A percentile compares a stretch with the other conserved stretches of the same genome.
Evolutionary conservation across 306 rosid genomes (phyloP).

Genomic region (Geum urbanum): DNA sequence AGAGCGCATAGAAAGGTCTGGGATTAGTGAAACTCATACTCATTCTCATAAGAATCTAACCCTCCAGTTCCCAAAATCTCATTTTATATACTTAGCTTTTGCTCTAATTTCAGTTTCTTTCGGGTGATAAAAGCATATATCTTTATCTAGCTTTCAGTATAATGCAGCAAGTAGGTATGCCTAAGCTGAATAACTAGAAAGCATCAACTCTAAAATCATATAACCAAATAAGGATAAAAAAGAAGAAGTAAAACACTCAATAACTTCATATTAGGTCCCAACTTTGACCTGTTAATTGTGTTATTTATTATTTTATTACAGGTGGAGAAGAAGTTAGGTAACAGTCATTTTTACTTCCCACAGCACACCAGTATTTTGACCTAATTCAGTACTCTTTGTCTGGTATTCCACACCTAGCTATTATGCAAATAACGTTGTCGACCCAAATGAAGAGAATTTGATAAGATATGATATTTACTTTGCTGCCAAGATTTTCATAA

Average conservation of each 20-base stretch:
- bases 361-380: conserved; percentile 19
- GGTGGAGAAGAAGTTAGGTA: conserved; percentile 31
- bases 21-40: conserved; percentile 7
- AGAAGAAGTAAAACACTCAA: background rate
- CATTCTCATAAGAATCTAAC: conserved; percentile 7
- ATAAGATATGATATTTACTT: conserved; percentile 6
- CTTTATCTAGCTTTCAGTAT: background rate
- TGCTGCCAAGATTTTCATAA: background rate
- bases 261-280: conserved; percentile 1
- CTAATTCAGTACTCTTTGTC: conserved; percentile 11
- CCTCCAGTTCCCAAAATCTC: conserved; percentile 19
- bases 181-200: conserved; percentile 5
- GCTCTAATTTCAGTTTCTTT: conserved; percentile 4
- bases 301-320: conserved; percentile 2
- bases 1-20: background rate
- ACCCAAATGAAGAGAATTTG: conserved; percentile 7
- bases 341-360: conserved; percentile 31
- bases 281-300: conserved; percentile 12
- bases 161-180: conserved; percentile 4
- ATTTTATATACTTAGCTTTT: background rate
- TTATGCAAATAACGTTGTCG: conserved; percentile 18
- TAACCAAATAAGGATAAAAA: background rate
- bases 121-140: background rate
- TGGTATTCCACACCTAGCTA: conserved; percentile 8
- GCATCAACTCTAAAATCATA: conserved; percentile 9